These are phyloP conservation scores for Pichia occidentalis DNA, from an alignment of 805 yeast species.

Conservation along the genomic window DNA sequence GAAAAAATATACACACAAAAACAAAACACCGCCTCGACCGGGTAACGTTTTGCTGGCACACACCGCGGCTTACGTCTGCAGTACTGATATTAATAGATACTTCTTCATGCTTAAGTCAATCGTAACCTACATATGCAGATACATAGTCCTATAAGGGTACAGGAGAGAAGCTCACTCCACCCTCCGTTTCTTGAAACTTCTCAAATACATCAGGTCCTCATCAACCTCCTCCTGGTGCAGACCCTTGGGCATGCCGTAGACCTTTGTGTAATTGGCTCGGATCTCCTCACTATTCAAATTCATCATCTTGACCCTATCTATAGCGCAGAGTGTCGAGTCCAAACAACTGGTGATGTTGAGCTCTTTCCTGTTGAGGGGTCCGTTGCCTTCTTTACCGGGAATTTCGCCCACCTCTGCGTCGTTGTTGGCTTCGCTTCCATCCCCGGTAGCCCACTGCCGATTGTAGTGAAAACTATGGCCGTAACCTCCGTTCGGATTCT, in stretches of 20 bases:
- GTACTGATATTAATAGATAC: too few relatives aligned
- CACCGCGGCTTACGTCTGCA: too few relatives aligned
- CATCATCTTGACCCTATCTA: slow-evolving; percentile 13
- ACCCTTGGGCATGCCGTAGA: slow-evolving; percentile 16
- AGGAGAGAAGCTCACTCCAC: slow-evolving; percentile 1
- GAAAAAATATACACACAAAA: too few relatives aligned
- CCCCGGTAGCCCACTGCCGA: too few relatives aligned
- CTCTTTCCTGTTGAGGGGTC: slow-evolving; percentile 4
- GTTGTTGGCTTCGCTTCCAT: too few relatives aligned
- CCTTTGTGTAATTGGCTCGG: slow-evolving; percentile 10
- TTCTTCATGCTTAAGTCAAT: too few relatives aligned
- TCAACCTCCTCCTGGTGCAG: slow-evolving; percentile 13
- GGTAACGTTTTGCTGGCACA: too few relatives aligned
- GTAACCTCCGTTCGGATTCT: too few relatives aligned
- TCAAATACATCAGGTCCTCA: slow-evolving; percentile 7
- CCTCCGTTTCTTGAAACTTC: background rate
- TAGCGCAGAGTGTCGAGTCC: slow-evolving; percentile 9
- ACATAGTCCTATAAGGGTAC: slow-evolving; percentile 2
- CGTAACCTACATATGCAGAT: background rate
- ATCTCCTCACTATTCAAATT: slow-evolving; percentile 12
- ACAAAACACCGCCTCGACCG: too few relatives aligned
- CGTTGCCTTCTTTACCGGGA: background rate
- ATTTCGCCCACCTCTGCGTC: background rate
- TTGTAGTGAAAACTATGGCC: too few relatives aligned
- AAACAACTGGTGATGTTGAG: slow-evolving; percentile 13